Conservation (phyloP, 768 basidiomycete species). For the Boletus barrowsii region DNA sequence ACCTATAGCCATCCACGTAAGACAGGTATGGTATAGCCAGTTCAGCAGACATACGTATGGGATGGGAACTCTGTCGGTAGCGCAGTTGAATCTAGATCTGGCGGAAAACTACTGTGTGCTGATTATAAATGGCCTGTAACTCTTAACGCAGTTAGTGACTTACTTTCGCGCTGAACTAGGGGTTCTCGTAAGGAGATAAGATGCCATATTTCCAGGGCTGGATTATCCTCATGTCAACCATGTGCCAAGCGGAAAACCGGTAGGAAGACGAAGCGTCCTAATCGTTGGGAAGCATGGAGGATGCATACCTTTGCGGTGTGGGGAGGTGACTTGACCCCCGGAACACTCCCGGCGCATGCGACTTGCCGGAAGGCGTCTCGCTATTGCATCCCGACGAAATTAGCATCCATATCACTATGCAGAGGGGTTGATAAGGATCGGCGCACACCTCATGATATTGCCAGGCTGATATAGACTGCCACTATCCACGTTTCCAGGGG, state of each 20-base stretch:
- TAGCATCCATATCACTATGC: background rate
- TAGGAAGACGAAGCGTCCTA: background rate
- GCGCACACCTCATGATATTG: conserved; percentile 13
- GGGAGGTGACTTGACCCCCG: conserved; percentile 27
- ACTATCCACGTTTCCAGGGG: conserved; percentile 13
- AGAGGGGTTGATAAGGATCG: background rate
- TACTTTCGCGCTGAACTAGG: conserved; percentile 17
- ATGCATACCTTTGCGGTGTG: conserved; percentile 30
- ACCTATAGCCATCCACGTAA: conserved; percentile 11
- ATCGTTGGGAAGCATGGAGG: background rate
- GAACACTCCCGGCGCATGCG: conserved; percentile 1
- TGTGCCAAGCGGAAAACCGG: background rate
- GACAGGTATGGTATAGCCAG: background rate
- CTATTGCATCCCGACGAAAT: conserved; percentile 3
- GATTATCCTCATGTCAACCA: conserved; percentile 12
- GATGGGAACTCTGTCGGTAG: conserved; percentile 26
- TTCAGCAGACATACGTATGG: conserved; percentile 17
- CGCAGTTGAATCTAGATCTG: conserved; percentile 5
- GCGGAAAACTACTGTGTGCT: conserved; percentile 1
- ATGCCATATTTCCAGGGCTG: conserved; percentile 34
- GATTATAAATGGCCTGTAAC: background rate
- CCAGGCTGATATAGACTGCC: conserved; percentile 4
- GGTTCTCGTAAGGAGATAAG: conserved; percentile 27
- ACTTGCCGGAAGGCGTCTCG: conserved; percentile 2
- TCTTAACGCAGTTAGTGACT: conserved; percentile 3